Base-by-base conservation (phyloP, 2,329 filamentous ascomycete species). In the Exophiala sp. region DNA sequence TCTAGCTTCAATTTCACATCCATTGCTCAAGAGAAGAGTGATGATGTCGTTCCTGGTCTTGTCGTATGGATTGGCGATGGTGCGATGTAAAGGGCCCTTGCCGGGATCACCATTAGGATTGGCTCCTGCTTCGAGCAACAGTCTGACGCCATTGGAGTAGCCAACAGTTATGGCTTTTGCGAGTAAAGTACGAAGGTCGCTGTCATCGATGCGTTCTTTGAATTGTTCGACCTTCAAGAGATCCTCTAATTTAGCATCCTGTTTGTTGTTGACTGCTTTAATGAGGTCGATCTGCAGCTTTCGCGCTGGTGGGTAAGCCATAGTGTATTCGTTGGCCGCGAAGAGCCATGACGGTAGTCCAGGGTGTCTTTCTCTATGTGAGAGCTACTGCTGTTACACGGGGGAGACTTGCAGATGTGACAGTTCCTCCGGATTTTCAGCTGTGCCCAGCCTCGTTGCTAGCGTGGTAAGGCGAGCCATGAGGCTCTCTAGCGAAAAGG, bases 31-130 rank as follows among this genome's bases (percentile, higher is more conserved):
- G 6, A 76, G 65, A 9, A 56, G 29, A 20, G 42, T 50, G 38
- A 56, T 50, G 11, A 78, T 78, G 6, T 42, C 44, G 32, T 47
- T 47, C 20, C 53, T 16, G 11, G 47, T 36, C 42, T 73, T 71
- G 7, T 71, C 67, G 50, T 72, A 68, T 29, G 72, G 68, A 14
- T 65, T 66, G 58, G 72, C 69, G 7, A 72, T 70, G 20, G 71
- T 71, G 18, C 69, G 66, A 20, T 71, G 64, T 1, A 74, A 59
- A 5, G 71, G 71, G 8, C 70, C 68, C 4, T 44, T 42, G 12
- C 48, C 47, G 0, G 55, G 58, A 11, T 59, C 50, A 20, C 66
- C 66, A 33, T 75, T 69, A 11, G 69, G 66, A 48, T 69, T 69
- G 3, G 72, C 72, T 21, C 71, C 71, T 14, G 66, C 59, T 3